Evolutionary conservation across 2,329 filamentous ascomycete species (phyloP).

Genomic region (Xylaria sp.): DNA sequence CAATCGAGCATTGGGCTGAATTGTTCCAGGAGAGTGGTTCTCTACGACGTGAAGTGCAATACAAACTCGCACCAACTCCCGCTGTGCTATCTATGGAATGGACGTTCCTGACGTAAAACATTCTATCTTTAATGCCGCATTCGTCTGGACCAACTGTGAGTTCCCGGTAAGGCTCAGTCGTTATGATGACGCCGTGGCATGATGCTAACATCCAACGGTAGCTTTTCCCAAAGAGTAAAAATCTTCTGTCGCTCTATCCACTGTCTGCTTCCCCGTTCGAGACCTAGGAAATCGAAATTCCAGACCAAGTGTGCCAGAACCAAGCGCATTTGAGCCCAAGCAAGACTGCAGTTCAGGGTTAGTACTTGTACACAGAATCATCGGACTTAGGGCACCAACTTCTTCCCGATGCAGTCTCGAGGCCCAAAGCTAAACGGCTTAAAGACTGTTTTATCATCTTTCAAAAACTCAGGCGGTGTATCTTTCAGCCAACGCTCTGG

Average conservation of each 20-base stretch:
- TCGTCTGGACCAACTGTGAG: too few relatives aligned
- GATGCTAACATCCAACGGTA: slow-evolving; percentile 8
- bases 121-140: too few relatives aligned
- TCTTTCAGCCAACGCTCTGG: slow-evolving; percentile 36
- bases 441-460: slow-evolving; percentile 18
- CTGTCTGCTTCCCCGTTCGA: slow-evolving; percentile 7
- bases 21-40: too few relatives aligned
- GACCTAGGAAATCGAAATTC: slow-evolving; percentile 28
- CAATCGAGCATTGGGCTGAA: too few relatives aligned
- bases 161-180: neutral
- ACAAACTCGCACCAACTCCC: too few relatives aligned
- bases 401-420: slow-evolving; percentile 33
- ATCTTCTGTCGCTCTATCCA: slow-evolving; percentile 32
- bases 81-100: too few relatives aligned
- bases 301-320: slow-evolving; percentile 29
- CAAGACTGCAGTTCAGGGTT: slow-evolving; percentile 11
- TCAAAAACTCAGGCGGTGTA: slow-evolving; percentile 15
- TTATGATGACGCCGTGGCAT: neutral
- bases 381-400: slow-evolving; percentile 7
- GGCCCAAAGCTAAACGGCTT: slow-evolving; percentile 33
- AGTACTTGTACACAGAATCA: neutral
- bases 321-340: slow-evolving; percentile 32
- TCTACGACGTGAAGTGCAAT: too few relatives aligned
- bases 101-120: too few relatives aligned
- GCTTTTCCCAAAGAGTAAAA: slow-evolving; percentile 29